Evolutionary conservation across 1,139 yeast species (phyloP), one percentile per base, ranked within the genome.

Genomic region (Yamadazyma mexicana): DNA sequence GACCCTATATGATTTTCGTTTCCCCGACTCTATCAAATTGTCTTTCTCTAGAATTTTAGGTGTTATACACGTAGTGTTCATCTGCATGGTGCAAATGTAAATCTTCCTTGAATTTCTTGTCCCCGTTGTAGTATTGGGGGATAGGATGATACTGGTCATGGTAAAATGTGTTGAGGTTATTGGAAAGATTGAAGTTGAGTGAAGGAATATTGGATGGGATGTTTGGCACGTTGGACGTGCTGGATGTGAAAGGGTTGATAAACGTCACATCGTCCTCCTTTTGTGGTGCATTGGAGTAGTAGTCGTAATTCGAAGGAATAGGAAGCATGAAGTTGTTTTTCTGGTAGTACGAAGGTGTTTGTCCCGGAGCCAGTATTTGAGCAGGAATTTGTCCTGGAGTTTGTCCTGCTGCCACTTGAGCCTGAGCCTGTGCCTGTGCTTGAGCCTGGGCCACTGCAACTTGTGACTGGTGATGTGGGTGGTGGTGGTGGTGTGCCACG

Each of bases 241-340:
- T 34, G 6, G 31, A 12, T 3, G 42, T 39, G 43, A 57, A 58
- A 9, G 62, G 63, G 40, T 58, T 59, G 15, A 54, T 48, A 38
- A 59, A 60, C 2, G 51, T 46, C 10, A 56, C 38, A 25, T 41
- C 43, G 5, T 53, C 58, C 12, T 56, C 59, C 11, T 50, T 55
- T 37, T 36, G 25, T 17, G 29, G 30, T 15, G 37, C 28, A 23
- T 37, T 38, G 24, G 47, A 44, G 30, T 45, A 41, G 32, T 52
- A 53, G 28, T 50, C 53, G 34, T 44, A 46, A 33, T 45, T 46
- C 2, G 47, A 37, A 3, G 55, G 51, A 11, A 53, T 47, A n/a
- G 53, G 50, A 9, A 49, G 35, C 48, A 48, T 44, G 26, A 39
- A 45, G 28, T 48, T 47, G 26, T 39, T 40, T 38, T 45, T 49